Evolutionary conservation across 2,329 filamentous ascomycete species (phyloP), one percentile per base, ranked within the genome.

Genomic region (Hypoxylon sp.): DNA sequence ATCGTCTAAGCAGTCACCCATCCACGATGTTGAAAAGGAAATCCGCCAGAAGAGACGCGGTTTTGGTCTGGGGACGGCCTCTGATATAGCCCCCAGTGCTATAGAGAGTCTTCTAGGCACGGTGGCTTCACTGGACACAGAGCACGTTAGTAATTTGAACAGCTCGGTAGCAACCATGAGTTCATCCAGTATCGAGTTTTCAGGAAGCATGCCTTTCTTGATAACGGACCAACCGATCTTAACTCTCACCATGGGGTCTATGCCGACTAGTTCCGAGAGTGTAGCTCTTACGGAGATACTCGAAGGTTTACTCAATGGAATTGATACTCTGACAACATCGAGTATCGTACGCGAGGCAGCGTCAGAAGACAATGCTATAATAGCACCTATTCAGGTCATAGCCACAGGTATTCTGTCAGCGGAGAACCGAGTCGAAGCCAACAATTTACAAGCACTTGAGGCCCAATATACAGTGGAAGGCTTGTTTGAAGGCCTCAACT

Each of bases 321-420:
- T 65, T n/a, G 14, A 65, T 8, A 68, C 73, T 19, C 58, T 63
- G 4, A 67, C 51, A 42, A 70, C 70, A 26, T 50, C 71, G 11
- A 65, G 67, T 39, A 70, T 74, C 46, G 71, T 75, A 37, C 53
- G 61, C 19, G 56, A 57, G 19, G 66, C 70, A 44, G 75, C 73
- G 3, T 46, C 72, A 19, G 55, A 74, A 33, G 71, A 72, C 11
- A 33, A 55, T 46, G 65, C 47, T 10, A 52, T 76, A 9, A 63
- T 68, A 17, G 42, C 62, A 17, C 71, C 71, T 14, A 71, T 72
- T 29, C 55, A 72, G 50, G 69, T 59, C n/a, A 64, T 72, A 42
- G 73, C 74, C n/a, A 72, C 71, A 5, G 61, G 72, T n/a, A 68
- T 76, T 54, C 72, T 70, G 5, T 69, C 70, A 31, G 46, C 76